Percentiles rank a stretch among this genome's conserved stretches.
Evolutionary conservation across 2,329 filamentous ascomycete species (phyloP).

Genomic region (Neopestalotiopsis clavispora): DNA sequence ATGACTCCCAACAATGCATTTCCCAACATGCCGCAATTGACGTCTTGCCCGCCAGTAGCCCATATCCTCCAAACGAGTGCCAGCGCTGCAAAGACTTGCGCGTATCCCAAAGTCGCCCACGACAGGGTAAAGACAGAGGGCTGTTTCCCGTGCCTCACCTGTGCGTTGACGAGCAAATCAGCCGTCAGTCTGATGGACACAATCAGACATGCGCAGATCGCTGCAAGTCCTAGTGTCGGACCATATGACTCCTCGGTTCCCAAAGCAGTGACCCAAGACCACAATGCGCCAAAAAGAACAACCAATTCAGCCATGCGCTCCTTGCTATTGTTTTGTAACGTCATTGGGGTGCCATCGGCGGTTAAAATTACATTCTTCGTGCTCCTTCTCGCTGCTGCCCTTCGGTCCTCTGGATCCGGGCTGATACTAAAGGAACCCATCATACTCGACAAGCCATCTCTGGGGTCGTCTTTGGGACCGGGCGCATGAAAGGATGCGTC

Average conservation of each 20-base stretch:
- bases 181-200: slow-evolving; percentile 36
- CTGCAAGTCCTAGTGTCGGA: slow-evolving; percentile 30
- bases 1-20: slow-evolving; percentile 32
- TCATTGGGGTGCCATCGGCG: background rate
- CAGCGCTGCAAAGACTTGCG: slow-evolving; percentile 31
- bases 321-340: slow-evolving; percentile 25
- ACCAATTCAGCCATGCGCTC: slow-evolving; percentile 31
- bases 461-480: slow-evolving; percentile 34
- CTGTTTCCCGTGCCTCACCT: slow-evolving; percentile 26
- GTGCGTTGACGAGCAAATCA: slow-evolving; percentile 34
- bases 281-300: slow-evolving; percentile 31
- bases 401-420: slow-evolving; percentile 32
- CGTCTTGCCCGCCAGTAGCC: slow-evolving; percentile 25
- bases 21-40: slow-evolving; percentile 29
- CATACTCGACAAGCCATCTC: slow-evolving; percentile 37
- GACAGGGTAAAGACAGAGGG: slow-evolving; percentile 29
- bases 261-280: slow-evolving; percentile 32
- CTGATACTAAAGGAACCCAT: slow-evolving; percentile 39
- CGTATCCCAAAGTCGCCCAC: slow-evolving; percentile 32
- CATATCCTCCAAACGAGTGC: slow-evolving; percentile 35
- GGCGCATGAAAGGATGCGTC: slow-evolving; percentile 37
- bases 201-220: slow-evolving; percentile 33
- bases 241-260: slow-evolving; percentile 33
- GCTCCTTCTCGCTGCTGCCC: slow-evolving; percentile 14
- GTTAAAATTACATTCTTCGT: background rate